Evolutionary conservation across 371 early-diverging fungal genomes (phyloP).

Genomic region (Apophysomyces sp.): DNA sequence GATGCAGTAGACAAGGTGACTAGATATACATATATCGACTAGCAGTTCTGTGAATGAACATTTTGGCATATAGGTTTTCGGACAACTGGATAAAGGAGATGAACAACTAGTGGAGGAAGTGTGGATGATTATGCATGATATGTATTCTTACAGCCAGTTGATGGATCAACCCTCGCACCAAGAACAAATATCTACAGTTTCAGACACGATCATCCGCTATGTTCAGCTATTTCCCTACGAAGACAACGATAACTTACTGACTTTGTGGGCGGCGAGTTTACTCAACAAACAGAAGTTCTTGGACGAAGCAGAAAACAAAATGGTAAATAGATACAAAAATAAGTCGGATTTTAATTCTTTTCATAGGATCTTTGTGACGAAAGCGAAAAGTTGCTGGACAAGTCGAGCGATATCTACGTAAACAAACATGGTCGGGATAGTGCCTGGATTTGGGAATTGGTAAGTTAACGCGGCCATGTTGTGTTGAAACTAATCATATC

Average conservation of each 20-base stretch:
- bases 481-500: not conserved
- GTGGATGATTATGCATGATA: slow-evolving; percentile 19
- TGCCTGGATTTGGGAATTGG: slow-evolving; percentile 38
- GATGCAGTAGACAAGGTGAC: slow-evolving; percentile 23
- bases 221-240: slow-evolving; percentile 23
- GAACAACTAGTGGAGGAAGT: slow-evolving; percentile 9
- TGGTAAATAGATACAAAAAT: not conserved
- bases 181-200: slow-evolving; percentile 15
- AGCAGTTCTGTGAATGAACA: not conserved
- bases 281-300: slow-evolving; percentile 26
- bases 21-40: not conserved
- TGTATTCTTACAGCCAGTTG: slow-evolving; percentile 29
- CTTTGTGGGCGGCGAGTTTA: slow-evolving; percentile 33
- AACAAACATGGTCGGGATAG: slow-evolving; percentile 25
- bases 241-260: slow-evolving; percentile 22
- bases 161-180: slow-evolving; percentile 26
- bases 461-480: not conserved
- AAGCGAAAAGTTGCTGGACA: slow-evolving; percentile 14
- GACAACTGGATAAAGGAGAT: not conserved
- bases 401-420: slow-evolving; percentile 17
- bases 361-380: slow-evolving; percentile 8
- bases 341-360: not conserved
- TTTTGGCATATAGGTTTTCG: not conserved
- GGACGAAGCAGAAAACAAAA: slow-evolving; percentile 13
- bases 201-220: slow-evolving; percentile 14